Percentiles rank a stretch among this genome's conserved stretches.
These are phyloP conservation scores for Lasiodiplodia gonubiensis DNA, from an alignment of 2,329 filamentous ascomycete species.

Conservation along the genomic window DNA sequence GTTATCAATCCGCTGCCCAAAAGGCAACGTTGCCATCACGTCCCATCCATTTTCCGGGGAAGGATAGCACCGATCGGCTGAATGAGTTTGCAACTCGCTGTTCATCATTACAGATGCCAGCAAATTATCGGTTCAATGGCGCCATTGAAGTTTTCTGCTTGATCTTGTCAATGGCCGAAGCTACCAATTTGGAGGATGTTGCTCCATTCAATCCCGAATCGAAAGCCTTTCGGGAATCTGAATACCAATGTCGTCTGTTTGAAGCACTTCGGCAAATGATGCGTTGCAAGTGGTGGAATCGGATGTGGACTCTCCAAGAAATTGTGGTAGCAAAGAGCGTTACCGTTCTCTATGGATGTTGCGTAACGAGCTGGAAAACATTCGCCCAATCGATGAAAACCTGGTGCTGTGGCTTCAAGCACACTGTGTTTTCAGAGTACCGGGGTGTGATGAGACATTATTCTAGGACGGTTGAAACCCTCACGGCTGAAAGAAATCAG, in stretches of 20 bases:
- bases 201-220: background rate
- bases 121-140: background rate
- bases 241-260: background rate
- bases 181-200: background rate
- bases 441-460: no score
- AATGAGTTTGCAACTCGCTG: background rate
- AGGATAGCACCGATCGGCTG: background rate
- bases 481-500: background rate
- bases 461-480: background rate
- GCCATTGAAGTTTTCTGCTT: background rate
- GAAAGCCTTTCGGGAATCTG: background rate
- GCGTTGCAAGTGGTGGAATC: background rate
- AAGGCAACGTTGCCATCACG: accelerated
- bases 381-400: background rate
- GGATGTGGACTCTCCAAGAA: background rate
- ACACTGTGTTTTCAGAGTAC: no score
- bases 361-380: background rate
- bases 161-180: background rate
- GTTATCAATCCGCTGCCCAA: background rate
- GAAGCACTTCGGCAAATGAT: background rate
- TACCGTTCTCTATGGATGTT: background rate
- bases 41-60: background rate
- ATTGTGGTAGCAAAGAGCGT: background rate
- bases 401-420: no score
- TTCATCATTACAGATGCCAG: background rate